phyloP scores from a whole-genome alignment of 306 rosid species.

The Cicer yamashitae region DNA sequence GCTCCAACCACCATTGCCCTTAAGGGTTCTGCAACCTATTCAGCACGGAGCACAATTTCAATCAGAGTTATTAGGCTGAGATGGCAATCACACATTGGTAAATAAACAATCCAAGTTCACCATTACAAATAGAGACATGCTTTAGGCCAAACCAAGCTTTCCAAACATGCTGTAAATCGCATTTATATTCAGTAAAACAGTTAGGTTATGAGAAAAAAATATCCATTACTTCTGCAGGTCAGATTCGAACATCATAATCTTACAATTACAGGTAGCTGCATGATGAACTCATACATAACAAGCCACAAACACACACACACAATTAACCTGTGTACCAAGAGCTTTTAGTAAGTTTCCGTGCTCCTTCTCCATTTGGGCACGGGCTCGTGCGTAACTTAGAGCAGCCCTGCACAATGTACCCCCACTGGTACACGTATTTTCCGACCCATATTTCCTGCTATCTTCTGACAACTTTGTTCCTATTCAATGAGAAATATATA shows the following conservation, averaged over 20 bases:
- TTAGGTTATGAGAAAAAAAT: not conserved
- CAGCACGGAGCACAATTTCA: conserved; percentile 44
- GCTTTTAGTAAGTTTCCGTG: conserved; percentile 85
- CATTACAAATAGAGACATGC: conserved; percentile 24
- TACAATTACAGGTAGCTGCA: conserved; percentile 35
- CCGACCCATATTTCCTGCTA: conserved; percentile 92
- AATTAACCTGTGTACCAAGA: conserved; percentile 86
- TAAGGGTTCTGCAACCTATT: conserved; percentile 89
- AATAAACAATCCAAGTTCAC: conserved; percentile 38
- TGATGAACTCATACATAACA: conserved; percentile 21
- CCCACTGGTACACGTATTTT: conserved; percentile 89
- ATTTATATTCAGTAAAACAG: conserved; percentile 22
- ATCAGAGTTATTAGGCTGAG: conserved; percentile 30
- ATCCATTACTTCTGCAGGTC: conserved; percentile 32
- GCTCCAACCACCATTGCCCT: conserved; percentile 95
- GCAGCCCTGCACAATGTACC: conserved; percentile 82
- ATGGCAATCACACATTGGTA: conserved; percentile 16
- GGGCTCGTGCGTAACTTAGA: conserved; percentile 71
- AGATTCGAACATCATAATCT: conserved; percentile 32
- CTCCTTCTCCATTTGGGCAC: conserved; percentile 96
- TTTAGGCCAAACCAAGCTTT: not conserved
- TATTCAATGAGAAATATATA: conserved; percentile 45
- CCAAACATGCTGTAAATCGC: conserved; percentile 35
- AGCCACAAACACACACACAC: conserved; percentile 12
- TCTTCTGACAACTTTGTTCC: conserved; percentile 97